Evolutionary conservation across 2,329 filamentous ascomycete species (phyloP).

Genomic region (Pyrenochaeta sp.): DNA sequence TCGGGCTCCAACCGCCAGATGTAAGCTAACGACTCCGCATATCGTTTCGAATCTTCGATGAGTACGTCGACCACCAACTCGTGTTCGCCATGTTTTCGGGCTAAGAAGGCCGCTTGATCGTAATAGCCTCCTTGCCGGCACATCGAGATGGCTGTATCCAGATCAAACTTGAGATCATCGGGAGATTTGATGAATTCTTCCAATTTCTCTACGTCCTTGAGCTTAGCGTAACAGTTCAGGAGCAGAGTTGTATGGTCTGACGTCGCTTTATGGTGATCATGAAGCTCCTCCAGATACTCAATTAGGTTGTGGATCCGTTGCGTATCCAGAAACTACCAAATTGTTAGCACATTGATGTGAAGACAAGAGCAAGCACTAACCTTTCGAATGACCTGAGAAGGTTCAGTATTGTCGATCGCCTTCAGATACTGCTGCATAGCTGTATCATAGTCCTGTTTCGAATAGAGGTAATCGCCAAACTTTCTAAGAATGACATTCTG

Average conservation of each 20-base stretch:
- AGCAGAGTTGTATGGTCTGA: slow-evolving; percentile 94
- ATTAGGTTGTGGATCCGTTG: slow-evolving; percentile 98
- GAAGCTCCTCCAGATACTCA: slow-evolving; percentile 93
- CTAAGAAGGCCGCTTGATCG: slow-evolving; percentile 94
- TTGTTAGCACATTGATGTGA: slow-evolving; percentile 13
- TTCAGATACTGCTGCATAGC: slow-evolving; percentile 99
- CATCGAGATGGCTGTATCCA: slow-evolving; percentile 97
- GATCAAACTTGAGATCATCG: slow-evolving; percentile 92
- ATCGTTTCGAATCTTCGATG: slow-evolving; percentile 93
- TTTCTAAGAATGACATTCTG: slow-evolving; percentile 92
- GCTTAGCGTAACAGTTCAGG: slow-evolving; percentile 95
- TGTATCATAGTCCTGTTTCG: slow-evolving; percentile 93
- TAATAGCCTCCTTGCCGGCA: slow-evolving; percentile 96
- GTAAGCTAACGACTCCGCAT: slow-evolving; percentile 86
- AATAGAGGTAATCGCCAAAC: slow-evolving; percentile 93
- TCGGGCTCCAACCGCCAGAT: slow-evolving; percentile 88
- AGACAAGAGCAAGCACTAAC: slow-evolving; percentile 50
- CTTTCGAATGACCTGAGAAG: slow-evolving; percentile 94
- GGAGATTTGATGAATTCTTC: slow-evolving; percentile 97
- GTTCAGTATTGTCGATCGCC: slow-evolving; percentile 94
- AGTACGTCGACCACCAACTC: slow-evolving; percentile 94
- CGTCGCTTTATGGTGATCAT: slow-evolving; percentile 91
- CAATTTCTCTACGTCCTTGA: slow-evolving; percentile 96
- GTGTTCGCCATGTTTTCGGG: slow-evolving; percentile 91
- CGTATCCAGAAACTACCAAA: slow-evolving; percentile 82